phyloP scores from a whole-genome alignment of 768 basidiomycete genomes.

The Russula earlei region DNA sequence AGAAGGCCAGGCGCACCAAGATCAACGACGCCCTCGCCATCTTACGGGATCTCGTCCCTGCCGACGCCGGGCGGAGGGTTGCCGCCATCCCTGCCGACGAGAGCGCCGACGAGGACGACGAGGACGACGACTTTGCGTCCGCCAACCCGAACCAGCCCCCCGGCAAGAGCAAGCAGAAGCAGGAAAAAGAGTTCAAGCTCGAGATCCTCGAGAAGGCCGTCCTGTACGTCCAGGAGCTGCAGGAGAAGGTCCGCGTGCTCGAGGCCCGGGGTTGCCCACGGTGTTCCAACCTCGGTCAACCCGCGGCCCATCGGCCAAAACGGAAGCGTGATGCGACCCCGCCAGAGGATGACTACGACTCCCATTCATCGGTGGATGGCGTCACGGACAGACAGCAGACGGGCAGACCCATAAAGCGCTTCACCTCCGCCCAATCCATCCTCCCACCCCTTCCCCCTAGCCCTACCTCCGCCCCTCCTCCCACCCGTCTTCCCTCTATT shows the following conservation, averaged over 20 bases:
- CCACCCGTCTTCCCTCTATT: conserved; percentile 20
- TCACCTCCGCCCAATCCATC: background rate
- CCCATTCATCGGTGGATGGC: background rate
- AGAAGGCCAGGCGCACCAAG: conserved; percentile 88
- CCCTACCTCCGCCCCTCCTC: background rate
- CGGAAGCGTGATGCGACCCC: conserved; percentile 13
- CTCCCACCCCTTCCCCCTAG: background rate
- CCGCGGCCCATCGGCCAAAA: background rate
- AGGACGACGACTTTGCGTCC: conserved; percentile 12
- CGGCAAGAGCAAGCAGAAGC: conserved; percentile 1
- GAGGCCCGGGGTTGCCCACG: conserved; percentile 6
- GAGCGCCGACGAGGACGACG: conserved; percentile 30
- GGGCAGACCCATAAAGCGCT: conserved; percentile 1
- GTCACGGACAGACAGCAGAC: background rate
- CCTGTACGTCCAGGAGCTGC: conserved; percentile 19
- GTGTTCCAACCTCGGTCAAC: background rate
- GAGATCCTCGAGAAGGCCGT: conserved; percentile 21
- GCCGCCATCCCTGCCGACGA: conserved; percentile 25
- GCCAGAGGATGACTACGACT: conserved; percentile 5
- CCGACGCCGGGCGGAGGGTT: conserved; percentile 30
- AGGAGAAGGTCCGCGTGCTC: conserved; percentile 17
- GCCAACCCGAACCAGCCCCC: conserved; percentile 4
- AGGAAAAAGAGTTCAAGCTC: conserved; percentile 21
- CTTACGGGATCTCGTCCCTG: conserved; percentile 68
- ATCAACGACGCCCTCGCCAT: conserved; percentile 86